These are phyloP conservation scores for Fusarium dlaminii DNA, from an alignment of 2,329 filamentous ascomycete genomes.

Conservation along the genomic window DNA sequence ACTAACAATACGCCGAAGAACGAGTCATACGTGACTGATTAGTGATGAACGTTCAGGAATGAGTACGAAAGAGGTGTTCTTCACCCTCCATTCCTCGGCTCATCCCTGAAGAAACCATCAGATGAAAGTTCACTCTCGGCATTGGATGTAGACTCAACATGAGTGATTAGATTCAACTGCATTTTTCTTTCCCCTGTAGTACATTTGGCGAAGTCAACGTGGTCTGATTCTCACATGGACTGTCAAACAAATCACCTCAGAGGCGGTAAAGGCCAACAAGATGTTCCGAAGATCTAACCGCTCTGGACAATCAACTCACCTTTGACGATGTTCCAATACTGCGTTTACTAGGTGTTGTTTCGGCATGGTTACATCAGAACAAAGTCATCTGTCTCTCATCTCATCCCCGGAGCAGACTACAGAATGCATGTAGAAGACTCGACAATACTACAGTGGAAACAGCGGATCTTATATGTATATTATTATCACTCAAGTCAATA, in stretches of 20 bases:
- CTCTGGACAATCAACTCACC: neutral
- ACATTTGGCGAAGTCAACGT: neutral
- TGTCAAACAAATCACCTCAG: neutral
- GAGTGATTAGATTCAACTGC: neutral
- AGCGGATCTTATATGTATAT: neutral
- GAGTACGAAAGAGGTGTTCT: neutral
- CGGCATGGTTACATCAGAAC: neutral
- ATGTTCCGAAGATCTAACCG: neutral
- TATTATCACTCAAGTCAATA: no score
- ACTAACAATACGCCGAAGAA: neutral
- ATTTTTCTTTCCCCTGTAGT: neutral
- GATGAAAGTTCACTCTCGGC: neutral
- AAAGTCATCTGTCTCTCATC: neutral
- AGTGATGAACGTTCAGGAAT: neutral
- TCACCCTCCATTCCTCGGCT: neutral
- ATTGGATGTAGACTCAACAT: neutral
- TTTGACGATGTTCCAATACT: neutral
- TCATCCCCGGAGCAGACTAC: neutral
- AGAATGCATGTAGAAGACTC: neutral
- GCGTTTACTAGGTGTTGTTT: neutral
- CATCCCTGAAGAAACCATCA: neutral
- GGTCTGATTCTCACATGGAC: neutral
- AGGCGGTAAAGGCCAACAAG: neutral
- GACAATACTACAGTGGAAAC: neutral
- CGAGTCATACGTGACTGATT: neutral